phyloP scores from a whole-genome alignment of 768 basidiomycete species.

The Dentipellis sp. region DNA sequence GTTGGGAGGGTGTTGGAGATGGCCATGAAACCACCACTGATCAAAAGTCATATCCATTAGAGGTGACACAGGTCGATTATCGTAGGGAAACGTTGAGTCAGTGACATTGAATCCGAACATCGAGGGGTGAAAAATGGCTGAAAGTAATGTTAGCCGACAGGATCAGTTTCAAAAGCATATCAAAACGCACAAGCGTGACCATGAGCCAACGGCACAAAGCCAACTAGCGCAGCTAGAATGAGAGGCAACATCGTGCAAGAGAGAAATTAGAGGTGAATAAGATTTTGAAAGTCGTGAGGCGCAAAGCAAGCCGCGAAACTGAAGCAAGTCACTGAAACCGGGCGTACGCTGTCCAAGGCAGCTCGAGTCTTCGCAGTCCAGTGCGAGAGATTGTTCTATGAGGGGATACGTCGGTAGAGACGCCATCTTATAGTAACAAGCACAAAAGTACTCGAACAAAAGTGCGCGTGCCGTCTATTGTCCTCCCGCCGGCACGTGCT shows the following conservation, averaged over 20 bases:
- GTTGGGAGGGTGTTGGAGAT: conserved; percentile 50
- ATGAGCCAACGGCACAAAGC: background rate
- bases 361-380: background rate
- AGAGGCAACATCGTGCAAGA: background rate
- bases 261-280: background rate
- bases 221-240: background rate
- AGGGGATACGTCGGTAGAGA: background rate
- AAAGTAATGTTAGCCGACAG: background rate
- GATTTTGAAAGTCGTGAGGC: no score
- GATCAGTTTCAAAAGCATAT: background rate
- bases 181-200: background rate
- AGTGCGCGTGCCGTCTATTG: no score
- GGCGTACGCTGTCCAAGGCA: no score
- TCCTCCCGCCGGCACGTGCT: no score
- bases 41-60: conserved; percentile 28
- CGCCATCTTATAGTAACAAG: no score
- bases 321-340: no score
- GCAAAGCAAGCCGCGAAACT: no score
- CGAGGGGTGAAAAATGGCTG: conserved; percentile 34
- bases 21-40: conserved; percentile 56
- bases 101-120: conserved; percentile 72
- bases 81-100: conserved; percentile 39
- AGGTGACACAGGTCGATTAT: conserved; percentile 50
- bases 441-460: no score
- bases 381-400: background rate